Conservation (phyloP, 345 rosid species). For the Odontarrhena argentea region DNA sequence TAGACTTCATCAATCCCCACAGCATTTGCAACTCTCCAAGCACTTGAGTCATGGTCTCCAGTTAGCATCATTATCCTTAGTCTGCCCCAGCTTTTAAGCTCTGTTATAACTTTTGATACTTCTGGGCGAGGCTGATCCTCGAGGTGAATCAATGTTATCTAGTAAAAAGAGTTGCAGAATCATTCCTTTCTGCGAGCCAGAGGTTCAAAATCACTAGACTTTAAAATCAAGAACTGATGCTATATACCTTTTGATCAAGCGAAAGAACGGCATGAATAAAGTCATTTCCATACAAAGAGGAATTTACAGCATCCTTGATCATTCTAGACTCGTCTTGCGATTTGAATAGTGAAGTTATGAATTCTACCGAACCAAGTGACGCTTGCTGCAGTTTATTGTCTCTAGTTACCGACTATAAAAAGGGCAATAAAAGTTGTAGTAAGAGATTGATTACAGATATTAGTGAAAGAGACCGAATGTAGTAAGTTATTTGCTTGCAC, state of each 20-base stretch:
- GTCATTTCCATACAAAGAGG: conserved; percentile 77
- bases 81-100: conserved; percentile 61
- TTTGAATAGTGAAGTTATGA: conserved; percentile 74
- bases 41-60: conserved; percentile 94
- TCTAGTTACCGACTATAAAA: conserved; percentile 64
- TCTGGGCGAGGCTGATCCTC: conserved; percentile 95
- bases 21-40: conserved; percentile 89
- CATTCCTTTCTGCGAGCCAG: conserved; percentile 28
- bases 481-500: conserved; percentile 32
- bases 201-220: neutral
- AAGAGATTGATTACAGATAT: neutral
- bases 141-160: conserved; percentile 94
- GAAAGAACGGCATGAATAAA: conserved; percentile 97
- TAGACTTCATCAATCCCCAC: conserved; percentile 82
- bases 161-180: conserved; percentile 27
- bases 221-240: no score
- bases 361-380: conserved; percentile 93
- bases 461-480: neutral
- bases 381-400: conserved; percentile 62
- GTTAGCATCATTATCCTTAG: conserved; percentile 88
- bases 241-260: conserved; percentile 75
- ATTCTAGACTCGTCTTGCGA: conserved; percentile 73
- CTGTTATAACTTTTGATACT: conserved; percentile 69
- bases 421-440: conserved; percentile 26
- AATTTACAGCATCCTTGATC: conserved; percentile 77